phyloP scores from a whole-genome alignment of 2,329 filamentous ascomycete genomes.

The Penicillium brasilianum region DNA sequence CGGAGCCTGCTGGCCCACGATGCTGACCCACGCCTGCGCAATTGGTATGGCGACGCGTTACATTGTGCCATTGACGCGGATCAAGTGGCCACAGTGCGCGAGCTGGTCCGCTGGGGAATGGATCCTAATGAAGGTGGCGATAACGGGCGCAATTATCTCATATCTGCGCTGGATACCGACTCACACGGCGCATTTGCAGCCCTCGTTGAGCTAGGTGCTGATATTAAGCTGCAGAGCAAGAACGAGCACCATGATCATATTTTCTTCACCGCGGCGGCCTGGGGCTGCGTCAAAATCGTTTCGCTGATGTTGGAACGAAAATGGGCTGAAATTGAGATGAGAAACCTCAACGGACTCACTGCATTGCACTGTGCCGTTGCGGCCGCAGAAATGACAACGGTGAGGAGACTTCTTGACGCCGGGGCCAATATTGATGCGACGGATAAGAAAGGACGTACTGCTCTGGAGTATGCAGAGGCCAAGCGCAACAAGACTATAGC shows the following conservation, averaged over 20 bases:
- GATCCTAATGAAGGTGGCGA: neutral
- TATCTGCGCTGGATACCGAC: neutral
- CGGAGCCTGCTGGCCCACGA: neutral
- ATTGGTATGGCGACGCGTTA: conserved; percentile 1
- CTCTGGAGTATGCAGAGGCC: neutral
- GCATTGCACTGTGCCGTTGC: neutral
- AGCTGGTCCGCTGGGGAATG: conserved; percentile 4
- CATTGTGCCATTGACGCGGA: neutral
- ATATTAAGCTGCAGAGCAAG: neutral
- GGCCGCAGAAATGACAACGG: neutral
- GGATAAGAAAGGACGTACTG: neutral
- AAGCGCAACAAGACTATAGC: neutral
- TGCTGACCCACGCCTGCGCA: neutral
- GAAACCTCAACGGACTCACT: neutral
- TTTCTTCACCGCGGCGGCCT: neutral
- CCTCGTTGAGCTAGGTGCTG: neutral
- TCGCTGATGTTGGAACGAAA: neutral
- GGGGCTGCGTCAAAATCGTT: neutral
- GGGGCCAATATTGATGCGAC: neutral
- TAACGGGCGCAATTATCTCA: neutral
- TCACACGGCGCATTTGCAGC: neutral
- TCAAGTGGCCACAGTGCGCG: neutral
- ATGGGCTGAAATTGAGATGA: conserved; percentile 2
- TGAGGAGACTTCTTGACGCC: neutral
- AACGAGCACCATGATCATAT: neutral